Conservation (phyloP, 805 yeast species). For the Pichia phayaonensis region DNA sequence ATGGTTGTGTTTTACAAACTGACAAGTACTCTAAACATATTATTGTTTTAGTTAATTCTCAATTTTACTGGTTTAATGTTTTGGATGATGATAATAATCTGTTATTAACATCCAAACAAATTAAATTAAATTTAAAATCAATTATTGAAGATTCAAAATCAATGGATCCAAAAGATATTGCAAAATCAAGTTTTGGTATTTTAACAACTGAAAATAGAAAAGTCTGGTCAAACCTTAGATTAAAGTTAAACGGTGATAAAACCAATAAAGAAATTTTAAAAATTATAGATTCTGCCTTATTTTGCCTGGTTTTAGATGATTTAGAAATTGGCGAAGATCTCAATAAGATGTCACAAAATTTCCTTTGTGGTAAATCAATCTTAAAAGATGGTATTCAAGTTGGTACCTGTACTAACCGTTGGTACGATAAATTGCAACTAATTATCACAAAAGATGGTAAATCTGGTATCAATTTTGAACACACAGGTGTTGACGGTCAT, state of each 20-base stretch:
- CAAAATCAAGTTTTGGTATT: constrained; percentile 78
- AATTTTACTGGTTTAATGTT: constrained; percentile 93
- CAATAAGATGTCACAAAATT: constrained; percentile 66
- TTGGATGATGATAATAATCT: constrained; percentile 65
- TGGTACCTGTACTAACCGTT: constrained; percentile 90
- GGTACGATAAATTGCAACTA: constrained; percentile 85
- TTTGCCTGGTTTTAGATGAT: constrained; percentile 78
- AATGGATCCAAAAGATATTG: constrained; percentile 49
- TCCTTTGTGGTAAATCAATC: constrained; percentile 78
- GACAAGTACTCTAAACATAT: constrained; percentile 72
- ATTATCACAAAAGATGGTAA: constrained; percentile 83
- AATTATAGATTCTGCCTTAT: constrained; percentile 74
- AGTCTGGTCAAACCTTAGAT: constrained; percentile 76
- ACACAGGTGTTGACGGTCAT: constrained; percentile 94
- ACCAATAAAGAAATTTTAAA: constrained; percentile 64
- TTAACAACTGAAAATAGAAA: constrained; percentile 86
- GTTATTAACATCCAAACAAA: constrained; percentile 65
- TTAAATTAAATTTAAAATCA: constrained; percentile 65
- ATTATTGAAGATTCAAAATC: constrained; percentile 65
- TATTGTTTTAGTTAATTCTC: constrained; percentile 75
- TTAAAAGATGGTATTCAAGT: constrained; percentile 82
- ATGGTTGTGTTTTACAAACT: constrained; percentile 81
- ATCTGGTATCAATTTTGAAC: constrained; percentile 91
- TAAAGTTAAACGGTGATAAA: constrained; percentile 34
- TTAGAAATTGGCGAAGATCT: constrained; percentile 52